These are phyloP conservation scores for Silene conica DNA, from an alignment of 148 eudicot genomes.

Conservation along the genomic window DNA sequence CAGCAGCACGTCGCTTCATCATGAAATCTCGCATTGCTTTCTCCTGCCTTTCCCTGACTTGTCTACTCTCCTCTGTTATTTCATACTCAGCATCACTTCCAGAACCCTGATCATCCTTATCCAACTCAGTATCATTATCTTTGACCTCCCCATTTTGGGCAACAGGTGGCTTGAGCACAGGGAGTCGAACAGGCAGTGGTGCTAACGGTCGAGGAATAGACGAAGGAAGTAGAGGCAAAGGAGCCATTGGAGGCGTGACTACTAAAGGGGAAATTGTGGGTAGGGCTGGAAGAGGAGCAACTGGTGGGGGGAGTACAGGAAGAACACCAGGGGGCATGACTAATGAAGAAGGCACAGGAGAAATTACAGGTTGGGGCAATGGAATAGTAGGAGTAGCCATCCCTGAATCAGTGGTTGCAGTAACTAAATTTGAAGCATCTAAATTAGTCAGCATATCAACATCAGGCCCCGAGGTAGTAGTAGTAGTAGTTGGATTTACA, in stretches of 20 bases:
- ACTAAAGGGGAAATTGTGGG: constrained; percentile 41
- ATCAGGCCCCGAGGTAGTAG: constrained; percentile 21
- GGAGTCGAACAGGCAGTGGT: constrained; percentile 59
- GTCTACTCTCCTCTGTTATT: constrained; percentile 76
- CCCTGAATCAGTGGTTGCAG: constrained; percentile 20
- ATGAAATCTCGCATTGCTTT: constrained; percentile 68
- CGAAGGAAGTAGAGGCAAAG: constrained; percentile 37
- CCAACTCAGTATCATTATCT: constrained; percentile 55
- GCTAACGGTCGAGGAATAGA: constrained; percentile 57
- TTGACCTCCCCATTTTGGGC: constrained; percentile 53
- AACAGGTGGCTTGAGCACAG: constrained; percentile 44
- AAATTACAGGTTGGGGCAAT: constrained; percentile 24
- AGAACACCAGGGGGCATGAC: constrained; percentile 34
- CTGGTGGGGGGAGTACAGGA: constrained; percentile 28
- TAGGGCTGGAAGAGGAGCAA: constrained; percentile 42
- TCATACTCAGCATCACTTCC: constrained; percentile 47
- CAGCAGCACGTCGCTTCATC: constrained; percentile 89
- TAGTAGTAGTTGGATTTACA: no score
- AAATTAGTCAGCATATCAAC: constrained; percentile 31
- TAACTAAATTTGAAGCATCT: constrained; percentile 19
- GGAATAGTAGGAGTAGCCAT: constrained; percentile 19
- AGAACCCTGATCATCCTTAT: constrained; percentile 43
- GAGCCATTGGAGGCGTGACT: constrained; percentile 58
- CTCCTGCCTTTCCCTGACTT: constrained; percentile 67
- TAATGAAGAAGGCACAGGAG: constrained; percentile 5